Evolutionary conservation across 768 basidiomycete species (phyloP).

Genomic region (Sarcodon sp.): DNA sequence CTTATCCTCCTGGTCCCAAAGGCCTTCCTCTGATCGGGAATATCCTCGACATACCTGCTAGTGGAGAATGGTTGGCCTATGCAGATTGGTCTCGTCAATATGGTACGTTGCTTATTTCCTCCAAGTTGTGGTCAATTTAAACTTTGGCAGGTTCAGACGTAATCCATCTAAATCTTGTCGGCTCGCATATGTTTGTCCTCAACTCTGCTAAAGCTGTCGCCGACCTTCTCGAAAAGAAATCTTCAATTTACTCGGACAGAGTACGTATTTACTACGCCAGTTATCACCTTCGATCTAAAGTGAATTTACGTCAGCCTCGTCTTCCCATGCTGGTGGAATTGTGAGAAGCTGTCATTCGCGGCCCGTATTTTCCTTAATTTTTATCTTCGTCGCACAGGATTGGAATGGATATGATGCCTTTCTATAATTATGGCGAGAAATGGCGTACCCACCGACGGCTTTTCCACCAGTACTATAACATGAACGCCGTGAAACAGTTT

Average conservation of each 20-base stretch:
- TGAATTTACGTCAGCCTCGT: background rate
- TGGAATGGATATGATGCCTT: conserved; percentile 2
- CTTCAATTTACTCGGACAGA: conserved; percentile 11
- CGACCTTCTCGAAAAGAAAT: conserved; percentile 12
- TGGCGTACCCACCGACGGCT: conserved; percentile 10
- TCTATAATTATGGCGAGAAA: conserved; percentile 8
- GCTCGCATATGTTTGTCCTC: conserved; percentile 6
- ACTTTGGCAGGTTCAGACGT: conserved; percentile 2
- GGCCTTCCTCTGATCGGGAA: conserved; percentile 7
- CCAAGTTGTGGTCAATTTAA: background rate
- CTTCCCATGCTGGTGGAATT: conserved; percentile 5
- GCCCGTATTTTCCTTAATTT: background rate
- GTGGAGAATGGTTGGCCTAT: conserved; percentile 2
- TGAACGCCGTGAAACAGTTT: background rate
- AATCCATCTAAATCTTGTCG: conserved; percentile 7
- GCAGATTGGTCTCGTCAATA: conserved; percentile 1
- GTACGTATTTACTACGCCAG: background rate
- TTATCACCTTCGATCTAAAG: background rate
- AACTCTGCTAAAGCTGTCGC: conserved; percentile 1
- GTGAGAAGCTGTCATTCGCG: background rate
- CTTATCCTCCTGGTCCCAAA: conserved; percentile 6
- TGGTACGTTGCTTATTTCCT: conserved; percentile 5
- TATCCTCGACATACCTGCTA: conserved; percentile 5
- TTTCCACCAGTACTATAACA: conserved; percentile 7
- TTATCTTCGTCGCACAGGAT: background rate